A percentile compares a stretch with the other conserved stretches of the same genome.
phyloP scores from a whole-genome alignment of 805 yeast species.

The Debaryomyces prosopidis region DNA sequence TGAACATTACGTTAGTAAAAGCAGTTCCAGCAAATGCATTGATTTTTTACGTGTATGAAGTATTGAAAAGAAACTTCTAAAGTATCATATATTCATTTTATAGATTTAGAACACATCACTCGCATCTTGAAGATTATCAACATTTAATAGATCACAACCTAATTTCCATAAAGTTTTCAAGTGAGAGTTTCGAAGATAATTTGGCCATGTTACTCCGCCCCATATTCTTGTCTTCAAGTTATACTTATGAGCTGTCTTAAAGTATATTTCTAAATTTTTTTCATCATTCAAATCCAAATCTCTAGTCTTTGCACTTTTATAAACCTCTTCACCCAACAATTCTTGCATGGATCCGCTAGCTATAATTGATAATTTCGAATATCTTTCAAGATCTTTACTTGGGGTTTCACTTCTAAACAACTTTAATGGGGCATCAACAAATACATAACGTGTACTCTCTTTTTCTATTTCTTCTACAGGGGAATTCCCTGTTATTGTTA shows the following conservation, averaged over 20 bases:
- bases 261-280: slow-evolving; percentile 18
- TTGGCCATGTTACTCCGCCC: slow-evolving; percentile 75
- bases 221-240: slow-evolving; percentile 63
- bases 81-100: slow-evolving; percentile 3
- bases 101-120: slow-evolving; percentile 13
- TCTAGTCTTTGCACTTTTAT: slow-evolving; percentile 8
- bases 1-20: slow-evolving; percentile 76
- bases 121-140: slow-evolving; percentile 56
- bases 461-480: slow-evolving; percentile 42
- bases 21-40: slow-evolving; percentile 90
- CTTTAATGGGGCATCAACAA: slow-evolving; percentile 55
- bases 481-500: slow-evolving; percentile 66
- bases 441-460: slow-evolving; percentile 35
- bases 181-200: slow-evolving; percentile 39
- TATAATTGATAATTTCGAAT: slow-evolving; percentile 31
- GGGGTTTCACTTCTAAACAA: slow-evolving; percentile 21
- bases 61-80: slow-evolving; percentile 41
- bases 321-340: slow-evolving; percentile 23
- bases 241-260: slow-evolving; percentile 47
- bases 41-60: slow-evolving; percentile 79
- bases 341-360: slow-evolving; percentile 45
- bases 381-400: slow-evolving; percentile 21
- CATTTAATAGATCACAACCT: slow-evolving; percentile 61
- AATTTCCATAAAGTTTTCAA: slow-evolving; percentile 49
- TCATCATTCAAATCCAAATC: slow-evolving; percentile 38